phyloP scores from a whole-genome alignment of 352 stramenopile species.

The Pythium myriotylum region DNA sequence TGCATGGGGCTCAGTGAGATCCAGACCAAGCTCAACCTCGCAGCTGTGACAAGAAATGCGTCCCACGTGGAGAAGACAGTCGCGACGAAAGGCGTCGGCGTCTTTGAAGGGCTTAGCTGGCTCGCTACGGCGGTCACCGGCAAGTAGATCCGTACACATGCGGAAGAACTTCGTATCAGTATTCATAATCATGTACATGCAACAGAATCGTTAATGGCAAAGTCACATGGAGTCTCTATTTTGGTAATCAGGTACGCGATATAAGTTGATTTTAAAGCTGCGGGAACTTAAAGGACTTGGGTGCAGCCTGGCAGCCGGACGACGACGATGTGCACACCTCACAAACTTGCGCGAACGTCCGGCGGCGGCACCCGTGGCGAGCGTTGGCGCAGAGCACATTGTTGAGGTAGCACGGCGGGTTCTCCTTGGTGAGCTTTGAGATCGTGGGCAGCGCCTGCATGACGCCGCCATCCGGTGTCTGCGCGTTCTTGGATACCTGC shows the following conservation, averaged over 20 bases:
- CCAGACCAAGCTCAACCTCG: slow-evolving; percentile 23
- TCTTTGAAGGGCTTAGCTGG: slow-evolving; percentile 29
- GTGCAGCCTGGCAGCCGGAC: slow-evolving; percentile 35
- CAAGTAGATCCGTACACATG: slow-evolving; percentile 8
- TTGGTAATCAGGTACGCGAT: too few species aligned
- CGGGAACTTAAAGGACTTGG: slow-evolving; percentile 12
- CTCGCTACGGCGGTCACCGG: slow-evolving; percentile 12
- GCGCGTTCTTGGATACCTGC: slow-evolving; percentile 30
- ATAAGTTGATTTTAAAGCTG: slow-evolving; percentile 17
- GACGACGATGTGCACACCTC: slow-evolving; percentile 40
- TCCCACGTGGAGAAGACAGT: slow-evolving; percentile 5
- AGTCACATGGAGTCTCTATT: too few species aligned
- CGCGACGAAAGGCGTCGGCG: slow-evolving; percentile 4
- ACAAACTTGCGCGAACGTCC: slow-evolving; percentile 66
- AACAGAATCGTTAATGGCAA: too few species aligned
- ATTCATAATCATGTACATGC: too few species aligned
- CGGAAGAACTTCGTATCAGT: too few species aligned
- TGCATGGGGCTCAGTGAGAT: slow-evolving; percentile 33
- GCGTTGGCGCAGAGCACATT: slow-evolving; percentile 44
- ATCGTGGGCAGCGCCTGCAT: slow-evolving; percentile 53
- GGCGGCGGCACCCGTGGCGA: slow-evolving; percentile 55
- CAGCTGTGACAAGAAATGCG: slow-evolving; percentile 6
- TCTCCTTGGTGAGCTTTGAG: slow-evolving; percentile 34
- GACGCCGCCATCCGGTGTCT: slow-evolving; percentile 38
- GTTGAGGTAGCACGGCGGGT: slow-evolving; percentile 70